Percentiles rank a stretch among this genome's conserved stretches.
Evolutionary conservation across 192 early-diverging fungal genomes (phyloP).

Genomic region (Coemansia sp.): DNA sequence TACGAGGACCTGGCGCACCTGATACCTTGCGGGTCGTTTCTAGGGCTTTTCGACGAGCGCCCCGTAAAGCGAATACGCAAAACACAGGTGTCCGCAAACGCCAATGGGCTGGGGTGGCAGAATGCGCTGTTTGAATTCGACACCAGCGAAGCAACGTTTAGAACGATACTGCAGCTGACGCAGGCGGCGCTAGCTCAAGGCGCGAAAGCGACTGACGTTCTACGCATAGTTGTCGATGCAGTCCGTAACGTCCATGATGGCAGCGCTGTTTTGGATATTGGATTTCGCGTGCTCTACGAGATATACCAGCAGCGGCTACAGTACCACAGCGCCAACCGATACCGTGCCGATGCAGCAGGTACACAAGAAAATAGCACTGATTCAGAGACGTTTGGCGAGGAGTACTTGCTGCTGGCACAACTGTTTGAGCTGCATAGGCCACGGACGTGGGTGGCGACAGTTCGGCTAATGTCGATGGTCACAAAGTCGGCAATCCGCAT

Average conservation of each 20-base stretch:
- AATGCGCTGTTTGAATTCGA: conserved; percentile 36
- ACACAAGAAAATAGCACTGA: neutral
- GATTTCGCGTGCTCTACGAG: conserved; percentile 46
- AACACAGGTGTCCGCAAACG: neutral
- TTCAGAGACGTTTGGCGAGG: conserved; percentile 34
- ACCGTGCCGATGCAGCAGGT: conserved; percentile 7
- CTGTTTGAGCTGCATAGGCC: conserved; percentile 49
- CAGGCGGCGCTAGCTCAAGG: conserved; percentile 18
- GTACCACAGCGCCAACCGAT: conserved; percentile 47
- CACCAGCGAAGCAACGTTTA: conserved; percentile 43
- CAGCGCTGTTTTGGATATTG: conserved; percentile 46
- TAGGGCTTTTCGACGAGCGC: conserved; percentile 51
- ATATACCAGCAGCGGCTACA: conserved; percentile 40
- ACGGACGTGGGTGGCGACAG: conserved; percentile 48
- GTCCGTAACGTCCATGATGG: conserved; percentile 45
- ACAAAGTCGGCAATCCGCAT: conserved; percentile 44
- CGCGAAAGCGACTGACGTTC: conserved; percentile 21
- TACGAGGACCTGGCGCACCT: conserved; percentile 48
- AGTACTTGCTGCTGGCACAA: conserved; percentile 40
- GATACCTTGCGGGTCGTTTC: conserved; percentile 50
- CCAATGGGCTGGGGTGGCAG: neutral
- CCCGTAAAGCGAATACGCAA: conserved; percentile 41
- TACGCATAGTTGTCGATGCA: conserved; percentile 39
- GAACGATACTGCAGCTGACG: conserved; percentile 24
- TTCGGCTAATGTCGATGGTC: conserved; percentile 45